Percentiles rank a stretch among this genome's conserved stretches.
Conservation (phyloP, 2,329 filamentous ascomycete genomes). For the Chrysoporthe deuterocubensis region DNA sequence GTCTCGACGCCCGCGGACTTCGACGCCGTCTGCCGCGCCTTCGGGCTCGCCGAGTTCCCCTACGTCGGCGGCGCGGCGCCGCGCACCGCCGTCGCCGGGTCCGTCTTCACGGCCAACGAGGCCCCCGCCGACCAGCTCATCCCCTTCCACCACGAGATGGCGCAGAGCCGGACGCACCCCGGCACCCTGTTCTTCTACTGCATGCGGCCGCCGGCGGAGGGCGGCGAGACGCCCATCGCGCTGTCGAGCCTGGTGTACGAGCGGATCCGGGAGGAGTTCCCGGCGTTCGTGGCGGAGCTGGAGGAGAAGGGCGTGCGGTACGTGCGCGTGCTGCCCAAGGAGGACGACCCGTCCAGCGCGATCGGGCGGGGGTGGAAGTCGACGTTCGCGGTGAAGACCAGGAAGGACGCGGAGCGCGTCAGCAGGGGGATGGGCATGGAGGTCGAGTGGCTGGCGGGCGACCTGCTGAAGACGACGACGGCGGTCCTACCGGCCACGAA, state of each 20-base stretch:
- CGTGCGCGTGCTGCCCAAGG: constrained; percentile 20
- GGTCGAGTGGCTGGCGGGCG: constrained; percentile 23
- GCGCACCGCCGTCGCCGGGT: constrained; percentile 20
- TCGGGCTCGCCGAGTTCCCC: constrained; percentile 21
- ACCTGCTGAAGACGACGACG: constrained; percentile 26
- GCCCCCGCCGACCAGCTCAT: constrained; percentile 28
- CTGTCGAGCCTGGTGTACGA: constrained; percentile 26
- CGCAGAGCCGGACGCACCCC: constrained; percentile 26
- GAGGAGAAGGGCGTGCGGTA: constrained; percentile 27
- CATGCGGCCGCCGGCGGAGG: constrained; percentile 19
- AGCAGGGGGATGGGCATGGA: constrained; percentile 22
- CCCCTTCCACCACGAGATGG: constrained; percentile 29
- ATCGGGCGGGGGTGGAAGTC: constrained; percentile 28
- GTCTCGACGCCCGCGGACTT: constrained; percentile 23
- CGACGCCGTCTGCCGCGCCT: constrained; percentile 21
- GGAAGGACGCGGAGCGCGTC: constrained; percentile 18
- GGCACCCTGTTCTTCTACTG: constrained; percentile 26
- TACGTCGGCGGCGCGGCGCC: constrained; percentile 28
- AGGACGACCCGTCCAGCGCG: constrained; percentile 26
- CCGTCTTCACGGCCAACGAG: constrained; percentile 28
- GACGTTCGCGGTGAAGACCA: constrained; percentile 22
- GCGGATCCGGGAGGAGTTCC: constrained; percentile 19
- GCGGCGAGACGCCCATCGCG: constrained; percentile 25
- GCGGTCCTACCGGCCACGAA: constrained; percentile 23
- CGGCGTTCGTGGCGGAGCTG: constrained; percentile 21